These are phyloP conservation scores for Protomyces pachydermus DNA, from an alignment of 1,139 yeast species.

Conservation along the genomic window DNA sequence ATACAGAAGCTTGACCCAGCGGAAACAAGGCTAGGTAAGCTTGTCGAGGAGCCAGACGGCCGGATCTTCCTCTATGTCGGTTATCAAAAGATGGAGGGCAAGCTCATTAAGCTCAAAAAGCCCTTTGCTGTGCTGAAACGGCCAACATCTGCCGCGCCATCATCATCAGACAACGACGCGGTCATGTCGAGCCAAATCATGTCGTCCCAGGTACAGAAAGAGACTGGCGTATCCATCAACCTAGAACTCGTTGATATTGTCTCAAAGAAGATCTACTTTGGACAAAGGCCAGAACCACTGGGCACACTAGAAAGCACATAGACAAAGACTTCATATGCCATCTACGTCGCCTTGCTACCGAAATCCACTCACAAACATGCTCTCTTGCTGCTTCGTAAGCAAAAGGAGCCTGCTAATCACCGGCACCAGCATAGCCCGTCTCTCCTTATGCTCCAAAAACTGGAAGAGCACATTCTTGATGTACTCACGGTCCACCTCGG, in stretches of 20 bases:
- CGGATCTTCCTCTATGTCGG: slow-evolving; percentile 26
- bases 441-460: slow-evolving; percentile 87
- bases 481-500: slow-evolving; percentile 41
- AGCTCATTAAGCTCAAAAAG: slow-evolving; percentile 16
- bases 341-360: background rate
- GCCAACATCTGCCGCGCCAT: background rate
- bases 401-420: slow-evolving; percentile 73
- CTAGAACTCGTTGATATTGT: slow-evolving; percentile 27
- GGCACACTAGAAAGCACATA: background rate
- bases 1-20: slow-evolving; percentile 21
- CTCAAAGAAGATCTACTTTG: slow-evolving; percentile 25
- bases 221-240: background rate
- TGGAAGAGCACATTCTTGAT: slow-evolving; percentile 83
- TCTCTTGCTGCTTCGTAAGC: slow-evolving; percentile 38
- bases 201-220: background rate
- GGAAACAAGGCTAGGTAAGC: slow-evolving; percentile 2
- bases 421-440: slow-evolving; percentile 74
- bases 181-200: background rate
- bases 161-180: background rate
- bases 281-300: slow-evolving; percentile 26
- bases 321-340: background rate
- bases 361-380: slow-evolving; percentile 9
- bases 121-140: slow-evolving; percentile 27
- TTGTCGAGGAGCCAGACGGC: slow-evolving; percentile 18
- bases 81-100: slow-evolving; percentile 28